A percentile compares a stretch with the other conserved stretches of the same genome.
Conservation (phyloP, 2,329 filamentous ascomycete species). For the Chaetomiaceae sp. region DNA sequence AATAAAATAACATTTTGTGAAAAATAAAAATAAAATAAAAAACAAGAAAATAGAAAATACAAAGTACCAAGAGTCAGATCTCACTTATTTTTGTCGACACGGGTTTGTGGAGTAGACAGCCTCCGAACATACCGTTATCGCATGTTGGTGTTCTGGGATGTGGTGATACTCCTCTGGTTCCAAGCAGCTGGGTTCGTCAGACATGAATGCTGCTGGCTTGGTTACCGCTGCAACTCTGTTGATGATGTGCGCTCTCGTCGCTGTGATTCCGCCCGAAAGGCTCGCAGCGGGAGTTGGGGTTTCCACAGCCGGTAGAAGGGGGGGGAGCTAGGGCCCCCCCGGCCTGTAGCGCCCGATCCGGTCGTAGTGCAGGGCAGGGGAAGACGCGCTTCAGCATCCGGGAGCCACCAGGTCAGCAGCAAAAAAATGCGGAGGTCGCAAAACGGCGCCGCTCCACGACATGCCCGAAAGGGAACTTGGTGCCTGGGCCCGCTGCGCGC, state of each 20-base stretch:
- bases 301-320: neutral
- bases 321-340: neutral
- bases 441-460: slow-evolving; percentile 28
- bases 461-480: slow-evolving; percentile 29
- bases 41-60: too few species aligned
- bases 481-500: slow-evolving; percentile 23
- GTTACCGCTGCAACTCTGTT: slow-evolving; percentile 2
- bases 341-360: slow-evolving; percentile 23
- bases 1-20: too few species aligned
- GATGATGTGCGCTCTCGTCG: neutral
- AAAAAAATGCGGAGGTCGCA: slow-evolving; percentile 25
- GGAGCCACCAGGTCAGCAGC: slow-evolving; percentile 5
- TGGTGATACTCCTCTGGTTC: neutral
- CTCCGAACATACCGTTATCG: too few species aligned
- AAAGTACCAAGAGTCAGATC: too few species aligned
- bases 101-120: too few species aligned
- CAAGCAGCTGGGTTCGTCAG: neutral
- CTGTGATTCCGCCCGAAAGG: neutral
- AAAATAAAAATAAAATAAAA: too few species aligned
- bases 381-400: slow-evolving; percentile 14
- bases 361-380: slow-evolving; percentile 19
- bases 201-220: neutral
- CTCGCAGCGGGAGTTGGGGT: neutral
- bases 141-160: too few species aligned
- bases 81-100: too few species aligned